Evolutionary conservation across 208 protist species (phyloP), one percentile per base, ranked within the genome.

Genomic region (Porcisia hertigi): DNA sequence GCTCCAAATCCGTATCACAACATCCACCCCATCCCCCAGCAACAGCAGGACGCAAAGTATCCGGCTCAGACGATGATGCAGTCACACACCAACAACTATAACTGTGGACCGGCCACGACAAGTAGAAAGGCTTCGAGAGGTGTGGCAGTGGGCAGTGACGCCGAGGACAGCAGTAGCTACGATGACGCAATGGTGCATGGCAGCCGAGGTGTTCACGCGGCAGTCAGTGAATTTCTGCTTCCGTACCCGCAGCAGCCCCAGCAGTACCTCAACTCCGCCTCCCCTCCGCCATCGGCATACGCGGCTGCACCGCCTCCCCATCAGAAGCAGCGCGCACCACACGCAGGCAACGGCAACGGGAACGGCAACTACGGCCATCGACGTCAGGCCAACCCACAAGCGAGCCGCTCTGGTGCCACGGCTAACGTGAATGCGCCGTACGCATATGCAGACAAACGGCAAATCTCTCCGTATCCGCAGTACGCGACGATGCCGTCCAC

Each of bases 161-260:
- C 11, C 8, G 8, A 20, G 47, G 66, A 41, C 47, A 43, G 47
- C 41, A 49, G 36, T 47, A 49, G 63, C 8, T 49, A 67, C 66
- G 66, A 57, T 25, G 66, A 71, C 25, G 12, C 41, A 39, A 54
- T 71, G 66, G 41, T 36, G 47, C 66, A 71, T 4, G 66, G 66
- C 47, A 41, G 66, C 16, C 43, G 66, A 53, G 66, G 47, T 7
- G 3, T n/a, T 52, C 66, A 71, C 45, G 47, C 45, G 66, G 66
- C 47, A 71, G 66, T 12, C 39, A n/a, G 66, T 52, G 25, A 57
- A 39, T 57, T 41, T 11, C 66, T 55, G 66, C 1, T 52, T 39
- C 47, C 23, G 14, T 41, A 57, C 47, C 66, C 60, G n/a, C 62
- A 49, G 41, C 64, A 57, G 66, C 65, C 16, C n/a, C 65, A 70